Evolutionary conservation across 2,329 filamentous ascomycete genomes (phyloP), one percentile per base, ranked within the genome.

Genomic region (Macrophomina tecta): DNA sequence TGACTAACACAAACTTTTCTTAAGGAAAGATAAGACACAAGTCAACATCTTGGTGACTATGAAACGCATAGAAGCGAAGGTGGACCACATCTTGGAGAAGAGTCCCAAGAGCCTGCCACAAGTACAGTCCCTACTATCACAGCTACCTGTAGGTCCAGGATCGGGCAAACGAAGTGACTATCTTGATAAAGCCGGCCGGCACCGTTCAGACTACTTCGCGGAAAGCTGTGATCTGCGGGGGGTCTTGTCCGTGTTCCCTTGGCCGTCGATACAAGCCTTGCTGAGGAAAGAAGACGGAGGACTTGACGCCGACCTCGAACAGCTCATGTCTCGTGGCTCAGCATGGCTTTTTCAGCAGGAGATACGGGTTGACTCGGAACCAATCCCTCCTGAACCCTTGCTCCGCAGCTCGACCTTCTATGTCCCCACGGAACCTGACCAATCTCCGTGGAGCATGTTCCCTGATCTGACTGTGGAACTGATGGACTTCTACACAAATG

Each of bases 401-500:
- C 34, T 23, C 8, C 30, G 69, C 55, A 73, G 71, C 52, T 51
- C 69, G 5, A 42, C n/a, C 65, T 62, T 60, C 68, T 51, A 30
- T 58, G 46, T 28, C 63, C n/a, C 18, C 62, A 66, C 6, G 23
- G 63, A 36, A 68, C 3, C 23, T 45, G 55, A 48, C 5, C 18
- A 30, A 6, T 9, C 9, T 18, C 16, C 4, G 45, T 9, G 69
- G 16, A 72, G 74, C 3, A 70, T 71, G 6, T 80, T 80, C 60
- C 70, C 73, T 23, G 73, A 72, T 4, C 71, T 88, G 62, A 81
- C 79, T 14, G 82, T 82, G 73, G 83, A 86, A 6, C 78, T 79
- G 3, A 84, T 88, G 76, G 80, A 83, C 67, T 77, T 78, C 28
- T 78, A 86, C 46, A 81, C 82, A 66, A 84, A 84, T 60, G 81